Conservation (phyloP, 1,284 basidiomycete genomes). For the Cystobasidium pallidum region DNA sequence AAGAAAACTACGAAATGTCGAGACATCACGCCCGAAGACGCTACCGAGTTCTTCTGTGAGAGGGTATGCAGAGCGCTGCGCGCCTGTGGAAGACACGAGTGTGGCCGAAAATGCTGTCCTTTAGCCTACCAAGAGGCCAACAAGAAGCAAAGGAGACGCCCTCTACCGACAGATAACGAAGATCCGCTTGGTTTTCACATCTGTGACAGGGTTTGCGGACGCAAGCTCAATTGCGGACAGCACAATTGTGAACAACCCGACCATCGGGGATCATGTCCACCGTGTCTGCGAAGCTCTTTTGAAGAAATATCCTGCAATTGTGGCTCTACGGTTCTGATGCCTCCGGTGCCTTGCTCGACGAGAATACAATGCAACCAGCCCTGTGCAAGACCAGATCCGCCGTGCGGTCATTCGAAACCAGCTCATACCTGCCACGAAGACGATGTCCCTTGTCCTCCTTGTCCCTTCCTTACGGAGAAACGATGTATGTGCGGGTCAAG, state of each 20-base stretch:
- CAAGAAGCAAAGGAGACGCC: constrained; percentile 43
- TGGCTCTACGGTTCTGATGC: constrained; percentile 69
- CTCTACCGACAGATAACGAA: constrained; percentile 43
- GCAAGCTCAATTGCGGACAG: constrained; percentile 53
- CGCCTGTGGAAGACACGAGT: constrained; percentile 79
- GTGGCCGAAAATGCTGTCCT: constrained; percentile 80
- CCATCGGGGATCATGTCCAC: constrained; percentile 76
- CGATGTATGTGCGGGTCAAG: constrained; percentile 81
- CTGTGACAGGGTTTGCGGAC: constrained; percentile 52
- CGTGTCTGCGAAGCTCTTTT: constrained; percentile 81
- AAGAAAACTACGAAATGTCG: constrained; percentile 46
- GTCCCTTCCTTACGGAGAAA: constrained; percentile 75
- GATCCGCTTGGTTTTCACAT: constrained; percentile 49
- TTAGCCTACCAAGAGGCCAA: constrained; percentile 64
- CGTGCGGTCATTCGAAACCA: constrained; percentile 77
- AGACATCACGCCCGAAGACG: constrained; percentile 47
- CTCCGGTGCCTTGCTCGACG: constrained; percentile 77
- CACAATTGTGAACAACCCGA: constrained; percentile 67
- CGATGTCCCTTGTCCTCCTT: constrained; percentile 72
- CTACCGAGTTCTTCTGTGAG: constrained; percentile 72
- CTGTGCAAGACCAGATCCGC: constrained; percentile 69
- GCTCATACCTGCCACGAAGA: constrained; percentile 79
- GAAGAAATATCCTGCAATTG: constrained; percentile 83
- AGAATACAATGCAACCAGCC: constrained; percentile 74
- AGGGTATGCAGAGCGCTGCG: constrained; percentile 72